Base-by-base conservation (phyloP, 371 early-diverging fungal species). In the Nosema muscidifuracis region DNA sequence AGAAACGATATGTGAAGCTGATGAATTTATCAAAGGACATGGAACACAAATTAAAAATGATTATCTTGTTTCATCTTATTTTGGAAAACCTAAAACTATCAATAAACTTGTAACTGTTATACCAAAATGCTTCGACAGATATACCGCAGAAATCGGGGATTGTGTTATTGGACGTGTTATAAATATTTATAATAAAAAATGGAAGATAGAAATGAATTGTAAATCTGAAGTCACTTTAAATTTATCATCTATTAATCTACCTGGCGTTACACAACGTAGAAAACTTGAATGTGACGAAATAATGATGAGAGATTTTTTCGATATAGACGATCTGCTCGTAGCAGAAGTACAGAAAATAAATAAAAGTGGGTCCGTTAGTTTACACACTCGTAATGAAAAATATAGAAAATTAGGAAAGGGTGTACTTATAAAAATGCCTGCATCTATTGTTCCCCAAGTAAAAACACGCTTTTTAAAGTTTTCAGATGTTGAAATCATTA, bases 261-360 rank as follows among this genome's bases (percentile, higher is more conserved):
- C 95, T 1, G 97, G 96, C 34, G 94, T 93, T 22, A 89, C 93
- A 30, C 94, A 93, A 84, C 85, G 97, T 74, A 87, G 97, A 80
- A 94, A 95, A 85, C 89, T 89, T 43, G 99, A 95, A 80, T 87
- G 89, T 0, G 97, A 99, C 84, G 97, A 97, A 80, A 87, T 97
- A 67, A 91, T 91, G 78, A 99, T 99, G 96, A 87, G 93, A 61
- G 86, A 86, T 28, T 94, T 91, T 78, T 93, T 95, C 83, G 84
- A 89, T 42, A 93, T 95, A 67, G 94, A 94, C 4, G 95, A 97
- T 84, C 76, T 95, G 63, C 80, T 98, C 13, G 91, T 92, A 81
- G 94, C 95, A 55, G 97, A 98, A 81, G 91, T 95, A 6, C 96
- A 95, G 82, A 86, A 87, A 22, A 87, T 91, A 74, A 91, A 88